These are phyloP conservation scores for Begonia fuchsioides DNA, from an alignment of 306 rosid genomes.

Conservation along the genomic window DNA sequence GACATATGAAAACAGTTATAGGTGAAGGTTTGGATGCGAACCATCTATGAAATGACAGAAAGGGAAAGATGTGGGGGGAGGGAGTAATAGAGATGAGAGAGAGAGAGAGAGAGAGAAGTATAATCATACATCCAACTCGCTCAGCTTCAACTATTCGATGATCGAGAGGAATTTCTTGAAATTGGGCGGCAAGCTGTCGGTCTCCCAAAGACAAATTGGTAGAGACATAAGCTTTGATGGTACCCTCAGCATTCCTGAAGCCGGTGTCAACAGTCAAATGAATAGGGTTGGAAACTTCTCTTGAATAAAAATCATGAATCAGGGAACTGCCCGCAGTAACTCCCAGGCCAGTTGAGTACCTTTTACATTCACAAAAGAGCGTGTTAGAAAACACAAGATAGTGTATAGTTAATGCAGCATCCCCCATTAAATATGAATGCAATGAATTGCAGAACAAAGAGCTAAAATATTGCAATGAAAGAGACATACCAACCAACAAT, in stretches of 20 bases:
- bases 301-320: constrained; percentile 86
- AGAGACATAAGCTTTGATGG: constrained; percentile 60
- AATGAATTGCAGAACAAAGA: background rate
- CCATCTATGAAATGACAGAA: too few species aligned
- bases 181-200: constrained; percentile 84
- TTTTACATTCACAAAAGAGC: constrained; percentile 7
- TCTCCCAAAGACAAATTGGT: constrained; percentile 75
- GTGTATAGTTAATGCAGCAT: too few species aligned
- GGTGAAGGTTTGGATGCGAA: too few species aligned
- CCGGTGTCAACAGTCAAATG: constrained; percentile 95
- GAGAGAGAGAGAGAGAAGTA: background rate
- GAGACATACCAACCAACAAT: constrained; percentile 80
- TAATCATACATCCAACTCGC: constrained; percentile 62
- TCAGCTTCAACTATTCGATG: constrained; percentile 92
- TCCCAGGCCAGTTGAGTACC: constrained; percentile 96
- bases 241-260: constrained; percentile 52
- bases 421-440: too few species aligned
- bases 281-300: constrained; percentile 72
- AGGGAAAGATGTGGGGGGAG: rapidly evolving
- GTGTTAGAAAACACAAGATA: background rate
- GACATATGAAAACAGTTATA: too few species aligned
- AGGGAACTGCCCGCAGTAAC: constrained; percentile 77
- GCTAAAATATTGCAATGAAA: background rate
- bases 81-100: too few species aligned
- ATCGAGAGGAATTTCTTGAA: constrained; percentile 89